Evolutionary conservation across 2,329 filamentous ascomycete genomes (phyloP).

Genomic region (Colletotrichum coccodes): DNA sequence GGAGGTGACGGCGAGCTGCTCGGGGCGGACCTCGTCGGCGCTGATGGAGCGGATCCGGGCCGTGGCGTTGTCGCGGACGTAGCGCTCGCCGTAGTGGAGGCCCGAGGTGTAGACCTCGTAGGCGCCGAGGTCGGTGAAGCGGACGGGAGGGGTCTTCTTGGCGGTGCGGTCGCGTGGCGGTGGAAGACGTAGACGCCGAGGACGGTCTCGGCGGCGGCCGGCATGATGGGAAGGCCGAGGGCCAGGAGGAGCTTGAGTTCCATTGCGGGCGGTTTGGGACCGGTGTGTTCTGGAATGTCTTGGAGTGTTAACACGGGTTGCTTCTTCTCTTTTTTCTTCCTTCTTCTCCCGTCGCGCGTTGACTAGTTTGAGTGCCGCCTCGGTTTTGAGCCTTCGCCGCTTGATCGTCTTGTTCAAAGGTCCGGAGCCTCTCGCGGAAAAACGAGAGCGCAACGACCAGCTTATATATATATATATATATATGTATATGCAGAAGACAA

Average conservation of each 20-base stretch:
- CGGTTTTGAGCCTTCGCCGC: neutral
- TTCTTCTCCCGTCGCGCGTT: too few species aligned
- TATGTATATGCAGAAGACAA: neutral
- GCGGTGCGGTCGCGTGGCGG: constrained; percentile 87
- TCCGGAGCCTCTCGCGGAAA: neutral
- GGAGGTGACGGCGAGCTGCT: constrained; percentile 77
- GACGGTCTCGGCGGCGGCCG: constrained; percentile 70
- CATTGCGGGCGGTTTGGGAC: constrained; percentile 42
- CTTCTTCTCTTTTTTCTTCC: neutral
- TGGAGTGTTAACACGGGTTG: neutral
- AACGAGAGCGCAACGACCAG: neutral
- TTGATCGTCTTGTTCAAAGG: neutral
- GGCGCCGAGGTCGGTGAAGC: constrained; percentile 83
- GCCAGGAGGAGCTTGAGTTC: constrained; percentile 48
- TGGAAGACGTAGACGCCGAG: constrained; percentile 89
- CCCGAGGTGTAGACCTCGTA: constrained; percentile 78
- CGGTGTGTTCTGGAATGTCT: neutral
- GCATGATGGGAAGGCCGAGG: constrained; percentile 44
- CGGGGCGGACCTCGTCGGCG: constrained; percentile 71
- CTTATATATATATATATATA: too few species aligned
- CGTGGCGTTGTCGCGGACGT: constrained; percentile 70
- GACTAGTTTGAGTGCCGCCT: neutral
- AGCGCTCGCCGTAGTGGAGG: constrained; percentile 79
- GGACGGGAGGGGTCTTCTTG: constrained; percentile 77
- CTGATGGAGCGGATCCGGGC: constrained; percentile 74